Evolutionary conservation across 768 basidiomycete species (phyloP).

Genomic region (Collybia sordida): DNA sequence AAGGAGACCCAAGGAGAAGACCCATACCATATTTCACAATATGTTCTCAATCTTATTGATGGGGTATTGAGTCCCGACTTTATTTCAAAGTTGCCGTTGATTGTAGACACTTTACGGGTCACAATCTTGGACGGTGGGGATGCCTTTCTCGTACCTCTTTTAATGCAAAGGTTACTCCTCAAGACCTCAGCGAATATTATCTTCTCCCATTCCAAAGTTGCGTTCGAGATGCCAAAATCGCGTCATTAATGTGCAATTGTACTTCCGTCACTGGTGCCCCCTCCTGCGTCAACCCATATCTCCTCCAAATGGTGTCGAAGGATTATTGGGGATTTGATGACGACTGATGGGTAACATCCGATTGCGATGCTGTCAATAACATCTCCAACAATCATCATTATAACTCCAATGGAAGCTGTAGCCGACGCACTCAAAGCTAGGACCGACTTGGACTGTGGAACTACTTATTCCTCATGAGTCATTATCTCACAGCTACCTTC

Average conservation of each 20-base stretch:
- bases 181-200: slow-evolving; percentile 59
- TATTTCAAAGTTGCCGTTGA: slow-evolving; percentile 53
- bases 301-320: slow-evolving; percentile 50
- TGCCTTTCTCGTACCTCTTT: slow-evolving; percentile 49
- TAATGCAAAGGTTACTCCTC: slow-evolving; percentile 51
- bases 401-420: slow-evolving; percentile 42
- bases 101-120: slow-evolving; percentile 62
- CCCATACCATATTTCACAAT: slow-evolving; percentile 50
- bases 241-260: slow-evolving; percentile 63
- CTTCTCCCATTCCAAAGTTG: slow-evolving; percentile 56
- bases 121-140: slow-evolving; percentile 58
- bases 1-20: slow-evolving; percentile 67
- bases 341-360: slow-evolving; percentile 54
- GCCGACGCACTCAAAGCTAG: slow-evolving; percentile 52
- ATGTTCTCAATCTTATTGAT: slow-evolving; percentile 51
- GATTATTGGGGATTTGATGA: slow-evolving; percentile 52
- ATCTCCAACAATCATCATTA: slow-evolving; percentile 52
- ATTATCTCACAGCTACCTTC: slow-evolving; percentile 48
- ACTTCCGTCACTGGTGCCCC: slow-evolving; percentile 63
- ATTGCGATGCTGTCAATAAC: slow-evolving; percentile 55
- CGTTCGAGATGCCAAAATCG: slow-evolving; percentile 61
- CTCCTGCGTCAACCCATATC: slow-evolving; percentile 51
- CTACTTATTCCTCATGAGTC: slow-evolving; percentile 39
- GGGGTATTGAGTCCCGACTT: slow-evolving; percentile 54
- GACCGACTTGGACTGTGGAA: slow-evolving; percentile 57